Conservation (phyloP, 805 yeast genomes). For the Ogataea nitratoaversa region DNA sequence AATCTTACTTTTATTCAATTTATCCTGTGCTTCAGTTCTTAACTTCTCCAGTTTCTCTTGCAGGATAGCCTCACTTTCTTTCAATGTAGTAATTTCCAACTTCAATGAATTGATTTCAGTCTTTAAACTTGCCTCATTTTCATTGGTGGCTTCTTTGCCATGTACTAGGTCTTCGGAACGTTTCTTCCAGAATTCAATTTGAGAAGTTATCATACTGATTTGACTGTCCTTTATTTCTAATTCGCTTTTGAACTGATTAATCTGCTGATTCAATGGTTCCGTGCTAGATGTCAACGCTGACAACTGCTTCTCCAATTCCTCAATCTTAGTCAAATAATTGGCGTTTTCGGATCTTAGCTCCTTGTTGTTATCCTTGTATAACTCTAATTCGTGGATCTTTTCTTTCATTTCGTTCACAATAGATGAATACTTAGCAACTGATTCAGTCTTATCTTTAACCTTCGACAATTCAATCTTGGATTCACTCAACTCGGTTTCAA, state of each 20-base stretch:
- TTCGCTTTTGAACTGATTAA: slow-evolving; percentile 20
- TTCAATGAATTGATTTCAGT: slow-evolving; percentile 24
- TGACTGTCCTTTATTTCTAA: slow-evolving; percentile 47
- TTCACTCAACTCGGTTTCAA: slow-evolving; percentile 48
- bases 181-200: slow-evolving; percentile 55
- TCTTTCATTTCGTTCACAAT: slow-evolving; percentile 24
- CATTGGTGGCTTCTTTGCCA: slow-evolving; percentile 13
- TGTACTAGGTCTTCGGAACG: slow-evolving; percentile 45
- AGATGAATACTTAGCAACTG: slow-evolving; percentile 18
- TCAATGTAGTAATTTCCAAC: slow-evolving; percentile 13
- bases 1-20: slow-evolving; percentile 24
- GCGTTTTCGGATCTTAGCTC: slow-evolving; percentile 22
- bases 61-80: slow-evolving; percentile 12
- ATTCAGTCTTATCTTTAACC: slow-evolving; percentile 21
- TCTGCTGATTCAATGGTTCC: slow-evolving; percentile 14
- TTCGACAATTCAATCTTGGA: slow-evolving; percentile 43
- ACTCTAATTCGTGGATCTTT: slow-evolving; percentile 24
- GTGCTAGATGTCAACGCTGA: slow-evolving; percentile 1
- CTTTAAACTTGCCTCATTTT: slow-evolving; percentile 14
- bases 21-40: slow-evolving; percentile 29
- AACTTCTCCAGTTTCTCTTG: slow-evolving; percentile 26
- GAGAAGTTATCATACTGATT: slow-evolving; percentile 44
- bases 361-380: slow-evolving; percentile 29
- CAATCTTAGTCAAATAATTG: slow-evolving; percentile 6
- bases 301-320: slow-evolving; percentile 15